Conservation (phyloP, 768 basidiomycete species). For the Cyathus striatus region DNA sequence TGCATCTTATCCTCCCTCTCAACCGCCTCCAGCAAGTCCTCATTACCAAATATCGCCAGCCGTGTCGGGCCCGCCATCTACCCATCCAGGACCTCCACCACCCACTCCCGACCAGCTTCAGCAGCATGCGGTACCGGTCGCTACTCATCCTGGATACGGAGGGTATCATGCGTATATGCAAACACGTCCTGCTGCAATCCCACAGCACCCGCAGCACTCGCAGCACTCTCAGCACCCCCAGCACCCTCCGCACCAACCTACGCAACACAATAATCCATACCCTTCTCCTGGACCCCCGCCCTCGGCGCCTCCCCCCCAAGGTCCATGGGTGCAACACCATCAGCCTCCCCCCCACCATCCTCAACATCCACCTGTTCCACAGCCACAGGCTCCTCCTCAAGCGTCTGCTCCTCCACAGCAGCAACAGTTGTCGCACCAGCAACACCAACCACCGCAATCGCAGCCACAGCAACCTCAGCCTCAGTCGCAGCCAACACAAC, state of each 20-base stretch:
- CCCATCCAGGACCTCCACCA: slow-evolving; percentile 18
- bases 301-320: slow-evolving; percentile 33
- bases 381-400: no score
- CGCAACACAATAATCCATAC: slow-evolving; percentile 35
- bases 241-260: slow-evolving; percentile 26
- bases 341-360: no score
- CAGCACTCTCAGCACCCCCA: slow-evolving; percentile 21
- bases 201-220: slow-evolving; percentile 25
- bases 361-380: no score
- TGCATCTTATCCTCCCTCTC: slow-evolving; percentile 32
- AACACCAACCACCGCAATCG: no score
- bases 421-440: no score
- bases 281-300: slow-evolving; percentile 38
- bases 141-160: slow-evolving; percentile 29
- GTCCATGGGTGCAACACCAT: slow-evolving; percentile 31
- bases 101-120: slow-evolving; percentile 37
- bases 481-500: slow-evolving; percentile 16
- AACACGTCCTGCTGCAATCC: slow-evolving; percentile 14
- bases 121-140: slow-evolving; percentile 28
- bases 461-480: no score
- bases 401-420: no score
- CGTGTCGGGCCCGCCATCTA: slow-evolving; percentile 15
- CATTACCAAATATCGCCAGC: slow-evolving; percentile 24
- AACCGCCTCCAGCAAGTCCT: slow-evolving; percentile 23
- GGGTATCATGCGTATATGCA: slow-evolving; percentile 21